Conservation (phyloP, 1,284 basidiomycete species). For the Trametes pubescens region DNA sequence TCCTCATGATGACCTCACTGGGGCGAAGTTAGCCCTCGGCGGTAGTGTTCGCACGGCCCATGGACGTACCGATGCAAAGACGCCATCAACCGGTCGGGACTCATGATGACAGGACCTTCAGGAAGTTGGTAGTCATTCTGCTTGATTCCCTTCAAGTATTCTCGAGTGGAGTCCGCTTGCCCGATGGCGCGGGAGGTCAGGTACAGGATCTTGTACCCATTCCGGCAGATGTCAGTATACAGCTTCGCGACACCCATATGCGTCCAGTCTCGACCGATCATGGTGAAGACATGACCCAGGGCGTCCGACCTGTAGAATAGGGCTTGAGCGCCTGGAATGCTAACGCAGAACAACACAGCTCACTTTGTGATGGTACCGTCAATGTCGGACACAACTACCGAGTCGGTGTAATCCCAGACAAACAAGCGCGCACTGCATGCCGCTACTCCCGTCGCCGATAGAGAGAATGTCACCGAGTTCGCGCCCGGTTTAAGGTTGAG, state of each 20-base stretch:
- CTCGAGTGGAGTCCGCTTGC: conserved; percentile 96
- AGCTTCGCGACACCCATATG: conserved; percentile 98
- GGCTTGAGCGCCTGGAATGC: conserved; percentile 1
- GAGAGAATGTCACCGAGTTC: conserved; percentile 94
- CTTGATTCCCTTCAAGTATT: conserved; percentile 94
- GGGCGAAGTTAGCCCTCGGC: neutral
- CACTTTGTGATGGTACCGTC: conserved; percentile 99
- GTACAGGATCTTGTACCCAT: conserved; percentile 99
- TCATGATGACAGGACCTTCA: conserved; percentile 99
- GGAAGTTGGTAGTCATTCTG: conserved; percentile 97
- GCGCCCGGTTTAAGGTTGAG: conserved; percentile 89
- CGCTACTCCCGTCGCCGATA: conserved; percentile 88
- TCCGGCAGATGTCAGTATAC: conserved; percentile 95
- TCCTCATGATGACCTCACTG: conserved; percentile 97
- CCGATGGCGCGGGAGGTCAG: conserved; percentile 98
- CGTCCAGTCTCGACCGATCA: conserved; percentile 99
- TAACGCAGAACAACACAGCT: conserved; percentile 8
- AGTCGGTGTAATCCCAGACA: conserved; percentile 92
- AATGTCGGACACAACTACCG: conserved; percentile 96
- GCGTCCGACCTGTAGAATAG: conserved; percentile 83
- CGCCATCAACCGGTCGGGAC: conserved; percentile 95
- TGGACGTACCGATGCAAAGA: conserved; percentile 86
- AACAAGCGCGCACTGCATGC: conserved; percentile 95
- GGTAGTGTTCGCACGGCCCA: neutral
- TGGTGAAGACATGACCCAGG: conserved; percentile 96